Base-by-base conservation (phyloP, 164 flowering plant species). In the Saururus chinensis region DNA sequence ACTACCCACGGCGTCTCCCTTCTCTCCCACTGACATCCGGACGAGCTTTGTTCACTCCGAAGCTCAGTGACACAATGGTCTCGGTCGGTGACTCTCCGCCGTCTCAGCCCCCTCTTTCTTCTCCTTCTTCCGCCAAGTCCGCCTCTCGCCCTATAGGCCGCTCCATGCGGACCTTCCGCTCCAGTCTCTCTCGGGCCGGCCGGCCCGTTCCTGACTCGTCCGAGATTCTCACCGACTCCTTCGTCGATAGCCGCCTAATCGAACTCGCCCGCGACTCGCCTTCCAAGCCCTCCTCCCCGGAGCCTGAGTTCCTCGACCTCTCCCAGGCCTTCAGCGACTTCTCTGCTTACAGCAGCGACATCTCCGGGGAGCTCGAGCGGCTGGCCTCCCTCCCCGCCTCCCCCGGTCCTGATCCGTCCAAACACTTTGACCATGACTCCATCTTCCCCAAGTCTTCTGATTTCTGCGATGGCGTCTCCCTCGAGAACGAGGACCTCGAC, bases 91-190 rank as follows among this genome's bases (percentile, higher is more conserved):
- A 63, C 48, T 53, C 61, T 59, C 54, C 71, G 64, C 59, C 66
- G 55, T 23, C 58, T 3, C 58, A 23, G 58, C 1, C 72, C 41
- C 62, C 79, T 4, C 54, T 77, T 17, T 65, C 73, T 9, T 59
- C 74, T 25, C 37, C 11, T 24, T 56, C 75, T n/a, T 62, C 76
- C 17, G 19, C 74, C 53, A 20, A 30, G 37, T 30, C 52, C 49
- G 20, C 20, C 22, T 68, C 66, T 60, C 76, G 85, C 0, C 63
- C 77, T 16, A 21, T 62, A 23, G 96, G 86, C 61, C 88, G 92
- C 0, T 91, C 95, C 53, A 91, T 88, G 98, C 77, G 98, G 7
- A 91, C 98, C 4, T 66, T 89, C 48, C 87, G 95, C n/a, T 89
- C 98, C 30, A 81, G 57, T 48, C 40, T 84, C 71, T 83, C 62